Base-by-base conservation (phyloP, 2,329 filamentous ascomycete species). In the Paraphoma chrysanthemicola region DNA sequence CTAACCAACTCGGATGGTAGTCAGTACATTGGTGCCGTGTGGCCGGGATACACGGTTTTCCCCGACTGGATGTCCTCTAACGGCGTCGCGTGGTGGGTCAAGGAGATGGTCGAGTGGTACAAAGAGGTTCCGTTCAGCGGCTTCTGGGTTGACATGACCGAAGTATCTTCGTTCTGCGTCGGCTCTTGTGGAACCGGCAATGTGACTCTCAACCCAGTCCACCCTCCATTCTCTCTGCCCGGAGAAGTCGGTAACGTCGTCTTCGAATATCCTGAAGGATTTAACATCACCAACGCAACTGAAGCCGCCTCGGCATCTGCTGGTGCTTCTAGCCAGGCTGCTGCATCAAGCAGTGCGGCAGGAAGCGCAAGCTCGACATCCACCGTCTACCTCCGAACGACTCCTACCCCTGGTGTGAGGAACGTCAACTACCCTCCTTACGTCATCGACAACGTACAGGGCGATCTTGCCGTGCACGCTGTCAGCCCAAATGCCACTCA, bases 401-500 rank as follows among this genome's bases (percentile, higher is more conserved):
- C 81, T 1, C 86, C 88, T 1, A 90, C 86, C 0, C 80, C 85
- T 0, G 89, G 88, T 1, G 79, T 81, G 11, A 84, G 91, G 17
- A 84, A 93, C 66, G 77, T 94, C 54, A 86, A 92, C 67, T 83
- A 88, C 64, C 91, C 91, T 18, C 89, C 91, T 2, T 95, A 94
- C 67, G 85, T 87, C 6, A 89, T 94, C 69, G 88, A 93, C 72
- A 86, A 93, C 71, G 85, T 87, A 41, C 83, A 90, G 43, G 90
- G 89, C 14, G 90, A 91, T 67, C 82, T 94, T 18, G 88, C 86
- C 14, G 87, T 88, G 2, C 87, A 91, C 66, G 90, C 91, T 1
- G 83, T 93, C 28, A 88, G 86, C 57, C 90, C 91, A 0, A 92
- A 95, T 67, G 89, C 91, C 0, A 92, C 89, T 2, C 90, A 95